Conservation (phyloP, 768 basidiomycete genomes). For the Mycena haematopus region DNA sequence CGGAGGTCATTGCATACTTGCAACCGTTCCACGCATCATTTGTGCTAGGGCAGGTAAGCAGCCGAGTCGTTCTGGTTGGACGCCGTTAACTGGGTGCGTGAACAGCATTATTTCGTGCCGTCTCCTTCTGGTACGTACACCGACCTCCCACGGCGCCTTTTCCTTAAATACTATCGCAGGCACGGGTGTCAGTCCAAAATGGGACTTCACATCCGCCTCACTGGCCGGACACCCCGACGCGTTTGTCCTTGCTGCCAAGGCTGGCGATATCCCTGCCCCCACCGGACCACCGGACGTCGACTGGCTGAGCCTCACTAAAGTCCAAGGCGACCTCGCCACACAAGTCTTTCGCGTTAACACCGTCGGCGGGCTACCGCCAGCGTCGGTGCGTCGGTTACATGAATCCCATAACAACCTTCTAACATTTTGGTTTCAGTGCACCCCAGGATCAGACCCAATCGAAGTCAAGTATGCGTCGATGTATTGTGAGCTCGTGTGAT, state of each 20-base stretch:
- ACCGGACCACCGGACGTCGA: conserved; percentile 53
- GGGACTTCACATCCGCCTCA: conserved; percentile 59
- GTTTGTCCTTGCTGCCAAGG: conserved; percentile 54
- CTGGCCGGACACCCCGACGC: conserved; percentile 49
- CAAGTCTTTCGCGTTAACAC: conserved; percentile 61
- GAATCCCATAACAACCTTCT: background rate
- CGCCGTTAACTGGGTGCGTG: background rate
- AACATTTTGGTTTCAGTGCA: conserved; percentile 38
- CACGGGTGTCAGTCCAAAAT: conserved; percentile 52
- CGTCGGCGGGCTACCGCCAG: conserved; percentile 58
- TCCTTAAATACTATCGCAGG: conserved; percentile 48
- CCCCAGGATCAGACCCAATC: conserved; percentile 46
- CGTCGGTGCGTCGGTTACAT: conserved; percentile 36
- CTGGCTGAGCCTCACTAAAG: conserved; percentile 57
- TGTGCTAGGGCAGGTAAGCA: conserved; percentile 19
- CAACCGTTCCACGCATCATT: conserved; percentile 13
- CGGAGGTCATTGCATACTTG: conserved; percentile 1
- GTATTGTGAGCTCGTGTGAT: conserved; percentile 51
- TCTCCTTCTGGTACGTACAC: conserved; percentile 13
- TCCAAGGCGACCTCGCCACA: conserved; percentile 56
- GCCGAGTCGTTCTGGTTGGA: background rate
- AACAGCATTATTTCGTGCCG: conserved; percentile 61
- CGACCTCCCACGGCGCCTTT: background rate
- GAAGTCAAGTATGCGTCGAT: conserved; percentile 57
- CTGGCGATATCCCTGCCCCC: conserved; percentile 49